Evolutionary conservation across 163 green algal species (phyloP).

Genomic region (Trebouxiophyceae sp.): DNA sequence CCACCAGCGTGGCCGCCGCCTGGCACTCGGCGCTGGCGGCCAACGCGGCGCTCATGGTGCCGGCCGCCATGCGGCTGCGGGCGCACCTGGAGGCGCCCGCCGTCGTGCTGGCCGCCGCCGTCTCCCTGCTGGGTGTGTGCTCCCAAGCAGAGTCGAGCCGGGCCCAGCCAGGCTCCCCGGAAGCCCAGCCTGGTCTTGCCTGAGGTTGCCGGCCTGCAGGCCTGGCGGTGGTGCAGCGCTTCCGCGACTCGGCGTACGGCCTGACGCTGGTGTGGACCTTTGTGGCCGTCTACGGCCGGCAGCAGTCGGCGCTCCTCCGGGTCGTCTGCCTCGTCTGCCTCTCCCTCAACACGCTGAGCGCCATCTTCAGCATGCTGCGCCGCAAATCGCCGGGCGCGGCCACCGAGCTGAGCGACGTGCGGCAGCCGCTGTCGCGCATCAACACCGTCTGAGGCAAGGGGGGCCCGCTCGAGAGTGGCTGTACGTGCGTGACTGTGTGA

Average conservation of each 20-base stretch:
- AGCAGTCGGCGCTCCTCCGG: neutral
- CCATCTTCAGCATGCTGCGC: slow-evolving; percentile 7
- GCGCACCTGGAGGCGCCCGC: slow-evolving; percentile 21
- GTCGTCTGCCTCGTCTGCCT: slow-evolving; percentile 9
- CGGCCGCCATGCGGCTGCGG: slow-evolving; percentile 14
- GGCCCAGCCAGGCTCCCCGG: too few species aligned
- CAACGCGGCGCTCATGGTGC: slow-evolving; percentile 43
- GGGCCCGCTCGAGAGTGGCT: too few species aligned
- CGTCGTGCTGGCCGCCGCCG: slow-evolving; percentile 22
- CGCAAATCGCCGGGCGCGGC: slow-evolving; percentile 1
- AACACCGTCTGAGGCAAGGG: neutral
- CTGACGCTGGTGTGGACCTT: slow-evolving; percentile 54
- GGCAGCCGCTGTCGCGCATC: neutral
- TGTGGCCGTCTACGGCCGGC: slow-evolving; percentile 27
- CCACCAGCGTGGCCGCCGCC: slow-evolving; percentile 53
- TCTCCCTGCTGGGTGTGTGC: slow-evolving; percentile 23
- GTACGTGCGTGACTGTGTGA: too few species aligned
- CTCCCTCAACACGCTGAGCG: neutral
- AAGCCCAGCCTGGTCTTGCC: too few species aligned
- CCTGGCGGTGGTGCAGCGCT: slow-evolving; percentile 12
- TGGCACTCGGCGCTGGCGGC: slow-evolving; percentile 70
- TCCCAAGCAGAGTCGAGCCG: too few species aligned
- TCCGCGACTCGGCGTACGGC: slow-evolving; percentile 45
- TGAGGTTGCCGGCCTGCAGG: too few species aligned
- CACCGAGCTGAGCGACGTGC: neutral